Base-by-base conservation (phyloP, 768 basidiomycete genomes). In the Tylopilus felleus region DNA sequence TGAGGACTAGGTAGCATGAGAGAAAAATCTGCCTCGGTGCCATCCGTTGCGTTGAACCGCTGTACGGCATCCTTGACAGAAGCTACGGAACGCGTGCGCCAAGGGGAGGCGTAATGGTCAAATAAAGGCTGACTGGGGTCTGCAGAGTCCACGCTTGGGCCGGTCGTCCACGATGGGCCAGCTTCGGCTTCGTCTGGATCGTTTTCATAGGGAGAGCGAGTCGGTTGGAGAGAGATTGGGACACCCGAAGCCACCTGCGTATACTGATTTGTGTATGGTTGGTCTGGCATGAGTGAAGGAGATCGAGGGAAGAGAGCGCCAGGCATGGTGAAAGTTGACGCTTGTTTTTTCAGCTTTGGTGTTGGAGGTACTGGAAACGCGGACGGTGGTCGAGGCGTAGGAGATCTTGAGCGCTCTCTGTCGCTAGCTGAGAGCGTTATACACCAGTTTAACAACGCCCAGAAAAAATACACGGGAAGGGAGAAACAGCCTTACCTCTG, bases 291-390 rank as follows among this genome's bases (percentile, higher is more conserved):
- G 13, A 83, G 73, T n/a, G 88, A 88, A 0, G 82, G 77, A 0
- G 90, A 88, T 9, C 87, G 83, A 5, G 88, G 81, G 63, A 84
- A 88, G 13, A 92, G 79, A 1, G 90, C 80, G 8, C 89, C 90
- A 21, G 89, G 90, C 89, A 92, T 92, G 1, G 83, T 84, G 0
- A 78, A 62, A n/a, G n/a, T n/a, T 3, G 81, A 81, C 8, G 71
- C 71, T n/a, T 67, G 57, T 39, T 62, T 69, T 33, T 52, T 67
- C 45, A 69, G 38, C 49, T 43, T 71, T 13, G 66, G 74, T 14
- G 69, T 69, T 1, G 73, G 69, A 22, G 73, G 67, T 3, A 67
- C 64, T 21, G 21, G 53, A 36, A 63, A 57, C 4, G 33, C 6
- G 29, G 66, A 8, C 5, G 49, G 13, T n/a, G 58, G 46, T 23